Conservation (phyloP, 495 filamentous ascomycete species). For the Lepidopterella palustris region DNA sequence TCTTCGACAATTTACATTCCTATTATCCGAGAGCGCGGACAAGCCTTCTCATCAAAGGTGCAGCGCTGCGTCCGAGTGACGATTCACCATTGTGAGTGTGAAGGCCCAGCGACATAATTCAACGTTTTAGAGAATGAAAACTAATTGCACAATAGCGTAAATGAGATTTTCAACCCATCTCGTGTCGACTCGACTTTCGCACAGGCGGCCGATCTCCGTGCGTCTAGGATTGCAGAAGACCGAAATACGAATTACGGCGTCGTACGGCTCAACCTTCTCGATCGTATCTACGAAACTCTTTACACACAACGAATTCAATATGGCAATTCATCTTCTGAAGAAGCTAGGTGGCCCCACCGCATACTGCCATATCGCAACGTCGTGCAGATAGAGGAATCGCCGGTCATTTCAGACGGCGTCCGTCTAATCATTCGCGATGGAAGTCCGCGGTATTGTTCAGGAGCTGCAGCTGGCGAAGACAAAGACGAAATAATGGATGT, state of each 20-base stretch:
- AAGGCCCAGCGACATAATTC: too few species aligned
- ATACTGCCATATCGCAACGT: slow-evolving; percentile 65
- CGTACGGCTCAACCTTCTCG: slow-evolving; percentile 78
- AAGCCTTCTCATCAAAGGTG: slow-evolving; percentile 65
- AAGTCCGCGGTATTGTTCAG: slow-evolving; percentile 24
- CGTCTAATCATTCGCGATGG: slow-evolving; percentile 29
- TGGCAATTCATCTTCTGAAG: slow-evolving; percentile 41
- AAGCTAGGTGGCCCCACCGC: slow-evolving; percentile 69
- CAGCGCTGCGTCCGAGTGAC: slow-evolving; percentile 81
- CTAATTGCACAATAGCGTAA: slow-evolving; percentile 57
- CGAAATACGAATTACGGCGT: slow-evolving; percentile 89
- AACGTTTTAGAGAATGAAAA: too few species aligned
- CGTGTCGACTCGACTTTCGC: slow-evolving; percentile 68
- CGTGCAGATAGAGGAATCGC: slow-evolving; percentile 48
- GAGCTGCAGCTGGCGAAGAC: slow-evolving; percentile 29
- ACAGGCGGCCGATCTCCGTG: slow-evolving; percentile 54
- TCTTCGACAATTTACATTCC: slow-evolving; percentile 82
- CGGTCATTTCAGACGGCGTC: slow-evolving; percentile 29
- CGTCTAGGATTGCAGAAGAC: slow-evolving; percentile 55
- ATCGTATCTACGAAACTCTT: slow-evolving; percentile 74
- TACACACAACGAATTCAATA: slow-evolving; percentile 75
- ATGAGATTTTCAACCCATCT: slow-evolving; percentile 89
- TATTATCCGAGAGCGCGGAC: slow-evolving; percentile 76
- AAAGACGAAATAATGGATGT: slow-evolving; percentile 57
- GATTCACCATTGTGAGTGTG: slow-evolving; percentile 89